Evolutionary conservation across 2,329 filamentous ascomycete species (phyloP).

Genomic region (Neodidymelliopsis sp.): DNA sequence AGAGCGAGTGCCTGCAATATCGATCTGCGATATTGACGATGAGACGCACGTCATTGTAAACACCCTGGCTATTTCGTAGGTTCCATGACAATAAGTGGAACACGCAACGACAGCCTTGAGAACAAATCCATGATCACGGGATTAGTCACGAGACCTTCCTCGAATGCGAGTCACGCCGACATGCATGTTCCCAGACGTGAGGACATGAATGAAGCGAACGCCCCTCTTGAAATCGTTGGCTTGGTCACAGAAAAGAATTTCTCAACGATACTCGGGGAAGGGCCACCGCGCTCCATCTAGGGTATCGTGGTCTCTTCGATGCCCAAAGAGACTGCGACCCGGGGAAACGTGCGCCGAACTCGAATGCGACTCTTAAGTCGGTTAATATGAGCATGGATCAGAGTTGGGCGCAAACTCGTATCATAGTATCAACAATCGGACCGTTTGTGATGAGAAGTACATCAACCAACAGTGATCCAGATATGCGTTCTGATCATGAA

Average conservation of each 20-base stretch:
- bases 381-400: not conserved
- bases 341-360: constrained; percentile 1
- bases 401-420: not conserved
- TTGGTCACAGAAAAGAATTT: not conserved
- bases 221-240: no score
- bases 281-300: not conserved
- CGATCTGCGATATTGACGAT: not conserved
- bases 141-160: not conserved
- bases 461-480: no score
- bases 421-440: constrained; percentile 13
- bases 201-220: not conserved
- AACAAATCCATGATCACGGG: not conserved
- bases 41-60: not conserved
- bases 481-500: no score
- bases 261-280: not conserved
- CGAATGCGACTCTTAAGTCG: not conserved
- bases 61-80: not conserved
- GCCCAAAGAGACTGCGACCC: not conserved
- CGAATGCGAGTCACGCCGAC: not conserved
- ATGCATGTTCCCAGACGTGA: not conserved
- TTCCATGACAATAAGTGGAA: no score
- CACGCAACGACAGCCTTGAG: no score
- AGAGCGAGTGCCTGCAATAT: not conserved
- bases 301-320: constrained; percentile 3
- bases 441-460: constrained; percentile 12